These are phyloP conservation scores for Myochromella boudieri DNA, from an alignment of 768 basidiomycete genomes.

Conservation along the genomic window DNA sequence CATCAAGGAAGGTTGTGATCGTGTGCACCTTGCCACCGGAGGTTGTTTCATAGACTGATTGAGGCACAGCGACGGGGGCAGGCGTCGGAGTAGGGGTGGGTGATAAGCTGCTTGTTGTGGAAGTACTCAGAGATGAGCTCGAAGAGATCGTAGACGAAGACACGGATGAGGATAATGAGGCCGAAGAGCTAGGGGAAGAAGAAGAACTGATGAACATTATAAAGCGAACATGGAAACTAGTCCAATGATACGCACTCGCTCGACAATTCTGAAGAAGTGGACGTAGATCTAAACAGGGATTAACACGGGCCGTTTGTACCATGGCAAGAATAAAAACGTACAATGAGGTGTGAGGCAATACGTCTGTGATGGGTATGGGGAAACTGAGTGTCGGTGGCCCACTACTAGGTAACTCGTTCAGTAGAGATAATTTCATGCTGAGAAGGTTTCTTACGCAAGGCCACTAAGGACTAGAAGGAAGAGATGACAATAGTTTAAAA, in stretches of 20 bases:
- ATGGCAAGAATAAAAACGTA: not conserved
- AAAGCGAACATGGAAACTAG: not conserved
- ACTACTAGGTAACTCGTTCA: too few species aligned
- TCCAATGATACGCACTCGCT: conserved; percentile 6
- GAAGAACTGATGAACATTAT: not conserved
- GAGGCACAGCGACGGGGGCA: conserved; percentile 11
- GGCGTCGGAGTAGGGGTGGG: conserved; percentile 14
- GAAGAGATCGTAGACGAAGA: conserved; percentile 2
- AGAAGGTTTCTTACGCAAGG: conserved; percentile 4
- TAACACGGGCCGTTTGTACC: not conserved
- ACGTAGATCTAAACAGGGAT: not conserved
- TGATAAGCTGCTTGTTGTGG: conserved; percentile 14
- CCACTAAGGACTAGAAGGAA: not conserved
- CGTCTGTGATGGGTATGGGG: not conserved
- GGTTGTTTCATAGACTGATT: conserved; percentile 21
- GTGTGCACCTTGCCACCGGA: conserved; percentile 31
- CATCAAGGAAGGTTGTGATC: conserved; percentile 26
- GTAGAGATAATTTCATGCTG: not conserved
- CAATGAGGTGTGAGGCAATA: not conserved
- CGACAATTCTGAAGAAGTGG: conserved; percentile 2
- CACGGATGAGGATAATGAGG: not conserved
- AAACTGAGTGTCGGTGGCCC: not conserved
- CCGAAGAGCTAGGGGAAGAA: not conserved
- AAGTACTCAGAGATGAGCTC: conserved; percentile 3
- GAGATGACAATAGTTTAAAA: not conserved